A percentile compares a stretch with the other conserved stretches of the same genome.
Conservation (phyloP, 2,329 filamentous ascomycete genomes). For the Huntiella abstrusa region DNA sequence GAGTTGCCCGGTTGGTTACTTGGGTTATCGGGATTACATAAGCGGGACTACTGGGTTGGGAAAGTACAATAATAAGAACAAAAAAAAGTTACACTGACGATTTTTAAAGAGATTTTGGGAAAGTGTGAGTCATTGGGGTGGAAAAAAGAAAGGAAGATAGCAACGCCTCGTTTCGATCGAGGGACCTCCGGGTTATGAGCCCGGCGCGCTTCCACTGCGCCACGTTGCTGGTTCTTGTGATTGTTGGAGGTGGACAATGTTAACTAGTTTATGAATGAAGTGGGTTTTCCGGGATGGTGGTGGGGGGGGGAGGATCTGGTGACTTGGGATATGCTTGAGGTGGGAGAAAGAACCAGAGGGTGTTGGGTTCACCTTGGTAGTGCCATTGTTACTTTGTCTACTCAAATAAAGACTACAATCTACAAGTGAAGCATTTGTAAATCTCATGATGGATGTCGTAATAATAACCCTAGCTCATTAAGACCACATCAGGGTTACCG, state of each 20-base stretch:
- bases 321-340: background rate
- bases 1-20: too few relatives aligned
- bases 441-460: background rate
- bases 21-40: too few relatives aligned
- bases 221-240: slow-evolving; percentile 8
- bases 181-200: slow-evolving; percentile 12
- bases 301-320: background rate
- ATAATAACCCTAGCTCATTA: background rate
- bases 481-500: background rate
- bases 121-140: background rate
- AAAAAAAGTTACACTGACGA: too few relatives aligned
- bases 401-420: too few relatives aligned
- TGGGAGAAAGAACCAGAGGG: background rate
- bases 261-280: too few relatives aligned
- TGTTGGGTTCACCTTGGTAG: too few relatives aligned
- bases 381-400: too few relatives aligned
- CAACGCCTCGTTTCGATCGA: slow-evolving; percentile 12
- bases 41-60: too few relatives aligned
- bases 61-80: too few relatives aligned
- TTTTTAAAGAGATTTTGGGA: too few relatives aligned
- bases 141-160: background rate
- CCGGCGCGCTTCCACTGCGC: slow-evolving; percentile 12
- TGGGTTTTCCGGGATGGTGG: background rate
- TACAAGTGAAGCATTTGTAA: too few relatives aligned
- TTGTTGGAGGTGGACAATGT: too few relatives aligned